Conservation (phyloP, 768 basidiomycete species). For the Sporobolomyces pararoseus region DNA sequence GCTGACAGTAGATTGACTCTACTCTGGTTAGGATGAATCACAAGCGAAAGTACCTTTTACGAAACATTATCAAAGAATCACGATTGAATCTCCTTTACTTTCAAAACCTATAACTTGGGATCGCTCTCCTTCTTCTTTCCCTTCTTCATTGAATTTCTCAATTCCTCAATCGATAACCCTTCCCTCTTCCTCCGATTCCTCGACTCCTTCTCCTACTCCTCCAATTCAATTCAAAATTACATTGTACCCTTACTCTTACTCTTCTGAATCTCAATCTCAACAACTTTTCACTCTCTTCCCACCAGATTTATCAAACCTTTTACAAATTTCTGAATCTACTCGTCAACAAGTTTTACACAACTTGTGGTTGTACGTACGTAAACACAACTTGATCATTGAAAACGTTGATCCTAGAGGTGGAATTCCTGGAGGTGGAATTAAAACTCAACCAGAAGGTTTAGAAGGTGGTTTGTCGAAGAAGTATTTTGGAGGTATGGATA, state of each 20-base stretch:
- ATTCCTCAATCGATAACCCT: conserved; percentile 51
- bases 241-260: conserved; percentile 2
- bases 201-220: background rate
- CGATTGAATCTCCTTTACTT: conserved; percentile 50
- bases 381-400: conserved; percentile 50
- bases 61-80: conserved; percentile 13
- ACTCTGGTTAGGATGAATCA: background rate
- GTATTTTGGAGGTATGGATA: conserved; percentile 67
- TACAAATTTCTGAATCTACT: conserved; percentile 66
- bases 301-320: conserved; percentile 64
- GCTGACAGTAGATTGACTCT: background rate
- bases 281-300: conserved; percentile 9
- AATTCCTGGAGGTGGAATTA: conserved; percentile 44
- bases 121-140: conserved; percentile 51
- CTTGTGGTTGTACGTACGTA: conserved; percentile 63
- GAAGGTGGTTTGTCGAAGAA: conserved; percentile 47
- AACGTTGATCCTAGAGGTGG: background rate
- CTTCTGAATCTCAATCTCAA: too few species aligned
- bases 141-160: conserved; percentile 37
- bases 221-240: background rate
- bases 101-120: conserved; percentile 52
- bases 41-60: conserved; percentile 10
- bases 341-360: conserved; percentile 65
- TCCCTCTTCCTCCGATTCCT: background rate
- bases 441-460: conserved; percentile 3